Evolutionary conservation across 1,284 basidiomycete genomes (phyloP), one percentile per base, ranked within the genome.

Genomic region (Sporisorium iseilematis-ciliati): DNA sequence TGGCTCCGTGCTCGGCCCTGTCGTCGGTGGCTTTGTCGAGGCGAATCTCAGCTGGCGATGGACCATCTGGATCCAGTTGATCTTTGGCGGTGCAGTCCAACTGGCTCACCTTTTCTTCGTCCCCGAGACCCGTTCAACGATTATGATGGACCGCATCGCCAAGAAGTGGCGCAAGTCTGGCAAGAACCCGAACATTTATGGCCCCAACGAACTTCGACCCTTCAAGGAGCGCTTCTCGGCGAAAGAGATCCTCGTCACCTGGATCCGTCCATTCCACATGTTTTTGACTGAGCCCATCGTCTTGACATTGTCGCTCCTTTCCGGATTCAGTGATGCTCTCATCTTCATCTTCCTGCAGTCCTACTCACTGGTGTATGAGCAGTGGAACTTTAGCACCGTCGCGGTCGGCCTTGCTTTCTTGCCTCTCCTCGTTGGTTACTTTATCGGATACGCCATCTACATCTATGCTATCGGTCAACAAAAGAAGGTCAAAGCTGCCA

Each of bases 281-380:
- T 81, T 85, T 61, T 59, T 80, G 20, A 79, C 79, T 14, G 87
- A 87, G 65, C 87, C 87, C 1, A 87, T 88, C 74, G 86, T 87
- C 14, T 77, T 87, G 16, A 83, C 62, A 43, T 79, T 86, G 7
- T 87, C 86, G 25, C 81, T 87, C 20, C 78, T 87, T 4, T 85
- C 84, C 23, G 86, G 87, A 20, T 87, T 87, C 81, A 82, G 80
- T 40, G 83, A 84, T 38, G 82, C 79, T 3, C 77, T 85, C 31
- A 87, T 87, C 75, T 87, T 87, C 73, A 86, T 85, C 43, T 87
- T 87, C 74, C 65, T 86, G 42, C 84, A 87, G 70, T 83, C 84
- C 1, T 87, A 85, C 75, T 65, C 77, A 1, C 82, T 85, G 0
- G 86, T 87, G 26, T 87, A 83, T 72, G 54, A 72, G 53, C 83